Conservation (phyloP, 2,329 filamentous ascomycete genomes). For the Cordyceps tenuipes region DNA sequence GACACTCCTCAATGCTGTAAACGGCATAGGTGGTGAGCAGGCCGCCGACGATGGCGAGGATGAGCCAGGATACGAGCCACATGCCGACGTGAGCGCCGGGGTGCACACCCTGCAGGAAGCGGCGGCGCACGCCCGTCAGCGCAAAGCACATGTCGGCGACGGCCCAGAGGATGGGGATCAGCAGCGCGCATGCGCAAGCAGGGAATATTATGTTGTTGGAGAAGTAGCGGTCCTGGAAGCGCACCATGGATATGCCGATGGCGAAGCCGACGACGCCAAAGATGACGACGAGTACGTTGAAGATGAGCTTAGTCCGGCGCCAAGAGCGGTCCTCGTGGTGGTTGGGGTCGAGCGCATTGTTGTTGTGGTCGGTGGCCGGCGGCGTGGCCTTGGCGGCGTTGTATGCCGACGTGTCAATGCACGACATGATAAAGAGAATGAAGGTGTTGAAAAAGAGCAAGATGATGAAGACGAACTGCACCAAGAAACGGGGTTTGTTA, state of each 20-base stretch:
- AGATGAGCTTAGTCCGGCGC: constrained; percentile 23
- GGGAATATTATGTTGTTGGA: neutral
- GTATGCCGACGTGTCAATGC: constrained; percentile 1
- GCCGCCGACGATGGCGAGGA: constrained; percentile 20
- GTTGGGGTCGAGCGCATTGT: neutral
- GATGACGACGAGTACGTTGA: constrained; percentile 22
- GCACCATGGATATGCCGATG: constrained; percentile 20
- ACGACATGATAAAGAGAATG: neutral
- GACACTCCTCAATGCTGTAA: neutral
- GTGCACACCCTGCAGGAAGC: constrained; percentile 28
- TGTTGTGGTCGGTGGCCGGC: neutral
- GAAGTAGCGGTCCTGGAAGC: neutral
- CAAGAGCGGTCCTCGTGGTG: constrained; percentile 14
- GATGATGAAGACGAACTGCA: neutral
- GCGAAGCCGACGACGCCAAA: constrained; percentile 21
- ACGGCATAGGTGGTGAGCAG: constrained; percentile 14
- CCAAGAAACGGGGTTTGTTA: neutral
- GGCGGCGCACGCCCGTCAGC: constrained; percentile 26
- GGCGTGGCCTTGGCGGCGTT: neutral
- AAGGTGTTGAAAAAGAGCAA: neutral
- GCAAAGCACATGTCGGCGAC: constrained; percentile 24
- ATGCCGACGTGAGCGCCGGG: constrained; percentile 36
- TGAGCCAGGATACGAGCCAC: constrained; percentile 34
- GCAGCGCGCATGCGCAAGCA: neutral
- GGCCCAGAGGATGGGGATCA: constrained; percentile 29